Percentiles rank a stretch among this genome's conserved stretches.
phyloP scores from a whole-genome alignment of 306 rosid species.

The Gleditsia sinensis region DNA sequence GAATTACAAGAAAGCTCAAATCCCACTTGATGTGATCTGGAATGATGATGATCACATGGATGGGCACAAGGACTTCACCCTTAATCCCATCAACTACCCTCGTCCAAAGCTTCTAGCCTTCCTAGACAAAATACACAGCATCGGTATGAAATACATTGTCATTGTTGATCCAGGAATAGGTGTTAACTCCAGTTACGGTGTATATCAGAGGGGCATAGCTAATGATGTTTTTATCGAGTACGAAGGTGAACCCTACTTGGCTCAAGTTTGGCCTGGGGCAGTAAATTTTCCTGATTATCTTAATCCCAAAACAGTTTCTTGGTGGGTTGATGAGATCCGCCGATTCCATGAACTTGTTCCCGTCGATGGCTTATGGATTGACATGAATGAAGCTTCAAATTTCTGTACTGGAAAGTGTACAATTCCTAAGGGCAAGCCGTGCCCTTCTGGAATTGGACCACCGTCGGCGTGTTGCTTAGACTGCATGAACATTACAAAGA shows the following conservation, averaged over 20 bases:
- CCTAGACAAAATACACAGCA: constrained; percentile 75
- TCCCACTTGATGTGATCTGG: constrained; percentile 97
- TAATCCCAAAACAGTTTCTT: constrained; percentile 79
- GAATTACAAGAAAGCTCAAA: constrained; percentile 79
- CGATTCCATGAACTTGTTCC: constrained; percentile 97
- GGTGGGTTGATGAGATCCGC: constrained; percentile 93
- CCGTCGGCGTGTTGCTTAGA: constrained; percentile 93
- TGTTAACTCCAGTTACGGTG: constrained; percentile 75
- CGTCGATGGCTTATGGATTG: constrained; percentile 94
- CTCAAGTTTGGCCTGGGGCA: constrained; percentile 98
- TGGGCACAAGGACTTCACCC: constrained; percentile 82
- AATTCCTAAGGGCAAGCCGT: constrained; percentile 66
- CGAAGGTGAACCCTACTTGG: constrained; percentile 81
- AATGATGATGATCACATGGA: constrained; percentile 98
- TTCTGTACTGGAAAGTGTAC: constrained; percentile 89
- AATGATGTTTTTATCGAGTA: constrained; percentile 89
- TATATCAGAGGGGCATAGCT: constrained; percentile 73
- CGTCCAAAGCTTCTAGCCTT: constrained; percentile 84
- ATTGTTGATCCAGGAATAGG: constrained; percentile 86
- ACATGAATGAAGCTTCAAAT: constrained; percentile 93
- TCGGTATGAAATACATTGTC: constrained; percentile 93
- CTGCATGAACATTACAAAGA: constrained; percentile 83
- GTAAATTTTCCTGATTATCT: constrained; percentile 95
- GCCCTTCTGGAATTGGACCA: constrained; percentile 77
- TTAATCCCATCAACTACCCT: constrained; percentile 69